Conservation (phyloP, 139 green algal genomes). For the Chlamydomonas asymmetrica region DNA sequence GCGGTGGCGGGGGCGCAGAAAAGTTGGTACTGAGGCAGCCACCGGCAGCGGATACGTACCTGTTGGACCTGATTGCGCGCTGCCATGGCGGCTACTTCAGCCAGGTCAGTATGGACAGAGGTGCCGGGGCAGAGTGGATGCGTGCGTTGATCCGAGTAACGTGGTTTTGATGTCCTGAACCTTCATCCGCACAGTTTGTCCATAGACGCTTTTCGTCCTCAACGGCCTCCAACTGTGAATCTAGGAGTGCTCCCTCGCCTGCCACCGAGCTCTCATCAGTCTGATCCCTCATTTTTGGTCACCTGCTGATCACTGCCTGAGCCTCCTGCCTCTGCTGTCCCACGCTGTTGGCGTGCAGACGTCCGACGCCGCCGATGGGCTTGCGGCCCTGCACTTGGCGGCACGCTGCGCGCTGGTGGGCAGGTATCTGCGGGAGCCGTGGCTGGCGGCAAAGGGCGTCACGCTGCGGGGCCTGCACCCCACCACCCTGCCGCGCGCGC, state of each 20-base stretch:
- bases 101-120: no score
- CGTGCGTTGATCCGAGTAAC: no score
- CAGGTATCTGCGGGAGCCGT: slow-evolving; percentile 17
- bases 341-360: background rate
- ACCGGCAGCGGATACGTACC: no score
- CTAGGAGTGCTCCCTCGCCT: background rate
- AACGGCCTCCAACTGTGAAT: background rate
- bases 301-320: background rate
- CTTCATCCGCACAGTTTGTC: no score
- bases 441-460: slow-evolving; percentile 2
- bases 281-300: background rate
- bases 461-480: slow-evolving; percentile 5
- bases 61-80: no score
- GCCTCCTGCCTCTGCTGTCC: background rate
- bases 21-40: no score
- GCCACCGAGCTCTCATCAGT: background rate
- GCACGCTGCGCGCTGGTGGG: slow-evolving; percentile 19
- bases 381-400: slow-evolving; percentile 2
- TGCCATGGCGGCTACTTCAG: no score
- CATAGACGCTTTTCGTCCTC: no score
- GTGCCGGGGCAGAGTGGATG: no score
- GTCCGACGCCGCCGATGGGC: background rate
- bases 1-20: no score
- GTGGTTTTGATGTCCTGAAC: no score
- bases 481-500: slow-evolving; percentile 1